Conservation (phyloP, 1,139 yeast species). For the Meyerozyma carpophila region DNA sequence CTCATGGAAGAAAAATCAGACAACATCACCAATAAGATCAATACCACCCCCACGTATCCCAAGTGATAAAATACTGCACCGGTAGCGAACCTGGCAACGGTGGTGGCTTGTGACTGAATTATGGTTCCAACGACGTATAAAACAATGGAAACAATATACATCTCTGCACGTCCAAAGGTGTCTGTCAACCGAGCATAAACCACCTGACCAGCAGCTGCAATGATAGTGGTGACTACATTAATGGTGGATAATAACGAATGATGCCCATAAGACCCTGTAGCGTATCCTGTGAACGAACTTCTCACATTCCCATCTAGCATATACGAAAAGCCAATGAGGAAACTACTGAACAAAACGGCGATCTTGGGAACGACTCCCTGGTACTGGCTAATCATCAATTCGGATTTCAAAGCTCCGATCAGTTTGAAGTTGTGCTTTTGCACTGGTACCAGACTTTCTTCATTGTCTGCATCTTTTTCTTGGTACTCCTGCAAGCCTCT, state of each 20-base stretch:
- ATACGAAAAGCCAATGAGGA: neutral
- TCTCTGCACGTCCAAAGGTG: slow-evolving; percentile 10
- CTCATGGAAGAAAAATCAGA: slow-evolving; percentile 11
- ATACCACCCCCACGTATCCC: slow-evolving; percentile 11
- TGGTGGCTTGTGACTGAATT: slow-evolving; percentile 11
- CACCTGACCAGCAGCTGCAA: slow-evolving; percentile 13
- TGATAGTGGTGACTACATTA: slow-evolving; percentile 10
- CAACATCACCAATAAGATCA: slow-evolving; percentile 10
- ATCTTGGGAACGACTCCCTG: neutral
- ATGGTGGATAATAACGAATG: slow-evolving; percentile 11
- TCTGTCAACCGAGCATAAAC: slow-evolving; percentile 11
- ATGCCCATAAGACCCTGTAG: slow-evolving; percentile 7
- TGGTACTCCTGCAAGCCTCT: no score
- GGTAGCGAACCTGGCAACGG: slow-evolving; percentile 10
- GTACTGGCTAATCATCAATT: neutral
- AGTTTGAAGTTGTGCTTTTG: neutral
- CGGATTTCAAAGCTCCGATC: neutral
- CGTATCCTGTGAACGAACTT: slow-evolving; percentile 4
- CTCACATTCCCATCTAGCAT: neutral
- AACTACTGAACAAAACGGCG: neutral
- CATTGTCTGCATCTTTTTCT: no score
- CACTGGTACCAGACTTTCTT: no score
- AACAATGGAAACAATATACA: slow-evolving; percentile 6
- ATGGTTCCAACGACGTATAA: slow-evolving; percentile 8
- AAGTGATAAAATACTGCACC: slow-evolving; percentile 10